Percentiles rank a stretch among this genome's conserved stretches.
Conservation (phyloP, 306 rosid genomes). For the Cercis canadensis region DNA sequence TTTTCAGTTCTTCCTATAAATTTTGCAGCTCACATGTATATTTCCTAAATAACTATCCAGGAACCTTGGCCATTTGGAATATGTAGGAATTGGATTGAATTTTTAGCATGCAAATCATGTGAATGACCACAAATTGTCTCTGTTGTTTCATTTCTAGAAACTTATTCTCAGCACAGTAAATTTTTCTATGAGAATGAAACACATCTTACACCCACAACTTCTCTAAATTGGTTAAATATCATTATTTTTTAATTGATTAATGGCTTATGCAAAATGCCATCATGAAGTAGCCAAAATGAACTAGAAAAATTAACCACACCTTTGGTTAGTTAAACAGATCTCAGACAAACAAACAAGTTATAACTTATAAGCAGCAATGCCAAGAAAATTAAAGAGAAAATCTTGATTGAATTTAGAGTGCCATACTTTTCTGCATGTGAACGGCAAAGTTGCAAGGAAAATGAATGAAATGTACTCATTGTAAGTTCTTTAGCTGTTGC, state of each 20-base stretch:
- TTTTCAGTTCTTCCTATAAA: background rate
- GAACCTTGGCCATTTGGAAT: background rate
- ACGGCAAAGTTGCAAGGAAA: constrained; percentile 95
- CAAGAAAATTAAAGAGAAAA: constrained; percentile 22
- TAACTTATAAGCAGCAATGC: constrained; percentile 11
- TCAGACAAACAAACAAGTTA: constrained; percentile 33
- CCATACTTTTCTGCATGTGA: constrained; percentile 86
- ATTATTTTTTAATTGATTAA: no score
- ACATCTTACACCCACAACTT: constrained; percentile 5
- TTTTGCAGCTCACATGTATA: background rate
- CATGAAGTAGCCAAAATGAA: constrained; percentile 17
- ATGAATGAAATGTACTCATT: constrained; percentile 97
- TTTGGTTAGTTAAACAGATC: constrained; percentile 14
- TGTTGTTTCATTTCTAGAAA: background rate
- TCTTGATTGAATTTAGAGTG: constrained; percentile 25
- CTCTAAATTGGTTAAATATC: no score
- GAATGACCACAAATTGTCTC: constrained; percentile 13
- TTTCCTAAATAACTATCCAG: background rate
- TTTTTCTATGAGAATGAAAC: constrained; percentile 17
- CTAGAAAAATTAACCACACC: background rate
- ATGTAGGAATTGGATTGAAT: constrained; percentile 12
- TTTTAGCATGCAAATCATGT: constrained; percentile 6
- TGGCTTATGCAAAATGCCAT: constrained; percentile 13
- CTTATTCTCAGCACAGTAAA: constrained; percentile 13
- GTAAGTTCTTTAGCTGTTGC: constrained; percentile 75